Base-by-base conservation (phyloP, 164 flowering plant genomes). In the Umbellularia californica region DNA sequence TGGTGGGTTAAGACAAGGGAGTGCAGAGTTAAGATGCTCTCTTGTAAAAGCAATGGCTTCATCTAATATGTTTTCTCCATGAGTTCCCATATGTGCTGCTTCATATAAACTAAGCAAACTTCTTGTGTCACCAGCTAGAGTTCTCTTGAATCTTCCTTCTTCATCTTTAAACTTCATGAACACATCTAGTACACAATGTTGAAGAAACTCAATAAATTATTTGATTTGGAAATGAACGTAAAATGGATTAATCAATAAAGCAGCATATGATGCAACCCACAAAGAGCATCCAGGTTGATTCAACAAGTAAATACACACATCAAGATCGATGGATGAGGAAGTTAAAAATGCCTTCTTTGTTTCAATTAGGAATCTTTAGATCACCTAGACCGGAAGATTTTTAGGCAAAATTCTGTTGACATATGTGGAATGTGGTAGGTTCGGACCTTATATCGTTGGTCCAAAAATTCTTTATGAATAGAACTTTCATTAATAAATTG, bases 21-120 rank as follows among this genome's bases (percentile, higher is more conserved):
- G 62, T 17, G 70, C 65, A 1, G 66, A 65, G 19, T 35, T 41
- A 2, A 81, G 77, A 55, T 68, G 68, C 3, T 65, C 41, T 1
- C 70, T 68, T 12, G 84, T 76, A 23, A 82, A 82, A 50, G 27
- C 70, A n/a, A 79, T 58, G 35, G 82, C 82, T 74, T 82, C 80
- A 20, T 82, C 80, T 14, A 82, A 28, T 13, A 79, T 75, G 52
- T 75, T 33, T 33, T 82, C 82, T 69, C 81, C 81, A 27, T 71
- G 71, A 0, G 71, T 28, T 5, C 75, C 58, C 0, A 81, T 74
- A 72, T 74, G 73, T 28, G 81, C 27, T 10, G 81, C 81, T 66
- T 81, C 79, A 52, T 76, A 79, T 68, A 81, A 74, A 28, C 75
- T 47, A 15, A 82, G 64, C 71, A 79, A 41, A 5, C 82, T 78